Evolutionary conservation across 1,284 basidiomycete genomes (phyloP).

Genomic region (Cutaneotrichosporon mucoides): DNA sequence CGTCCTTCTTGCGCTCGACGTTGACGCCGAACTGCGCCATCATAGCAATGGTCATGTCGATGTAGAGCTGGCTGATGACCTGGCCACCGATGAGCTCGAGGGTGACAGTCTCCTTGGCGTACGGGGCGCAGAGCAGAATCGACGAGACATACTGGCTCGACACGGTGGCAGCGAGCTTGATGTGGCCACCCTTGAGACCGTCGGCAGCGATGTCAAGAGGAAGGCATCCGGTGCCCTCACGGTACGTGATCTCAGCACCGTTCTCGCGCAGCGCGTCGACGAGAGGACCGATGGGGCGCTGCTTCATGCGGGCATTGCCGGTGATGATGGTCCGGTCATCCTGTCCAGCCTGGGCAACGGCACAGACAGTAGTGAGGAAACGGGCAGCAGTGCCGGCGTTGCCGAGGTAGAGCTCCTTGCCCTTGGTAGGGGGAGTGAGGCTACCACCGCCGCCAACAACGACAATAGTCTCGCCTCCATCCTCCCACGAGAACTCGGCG

Average conservation of each 20-base stretch:
- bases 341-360: constrained; percentile 61
- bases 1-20: constrained; percentile 67
- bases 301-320: constrained; percentile 98
- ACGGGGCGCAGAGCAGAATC: constrained; percentile 92
- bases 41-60: constrained; percentile 99
- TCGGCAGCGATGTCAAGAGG: constrained; percentile 82
- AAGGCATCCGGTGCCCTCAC: constrained; percentile 77
- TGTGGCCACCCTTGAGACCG: constrained; percentile 78
- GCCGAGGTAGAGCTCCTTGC: constrained; percentile 89
- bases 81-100: constrained; percentile 87
- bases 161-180: constrained; percentile 87
- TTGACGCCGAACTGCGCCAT: constrained; percentile 90
- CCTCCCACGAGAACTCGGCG: constrained; percentile 86
- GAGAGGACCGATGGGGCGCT: constrained; percentile 86
- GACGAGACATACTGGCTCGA: constrained; percentile 98
- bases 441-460: constrained; percentile 81
- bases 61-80: constrained; percentile 98
- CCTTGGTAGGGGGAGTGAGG: constrained; percentile 69
- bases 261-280: constrained; percentile 85
- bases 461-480: constrained; percentile 86
- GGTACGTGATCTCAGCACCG: constrained; percentile 71
- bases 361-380: constrained; percentile 94
- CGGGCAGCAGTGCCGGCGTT: constrained; percentile 98
- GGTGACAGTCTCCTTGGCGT: constrained; percentile 73
- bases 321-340: constrained; percentile 69